These are phyloP conservation scores for Panicum hallii DNA, from an alignment of 202 grass and related monocot genomes.

Conservation along the genomic window DNA sequence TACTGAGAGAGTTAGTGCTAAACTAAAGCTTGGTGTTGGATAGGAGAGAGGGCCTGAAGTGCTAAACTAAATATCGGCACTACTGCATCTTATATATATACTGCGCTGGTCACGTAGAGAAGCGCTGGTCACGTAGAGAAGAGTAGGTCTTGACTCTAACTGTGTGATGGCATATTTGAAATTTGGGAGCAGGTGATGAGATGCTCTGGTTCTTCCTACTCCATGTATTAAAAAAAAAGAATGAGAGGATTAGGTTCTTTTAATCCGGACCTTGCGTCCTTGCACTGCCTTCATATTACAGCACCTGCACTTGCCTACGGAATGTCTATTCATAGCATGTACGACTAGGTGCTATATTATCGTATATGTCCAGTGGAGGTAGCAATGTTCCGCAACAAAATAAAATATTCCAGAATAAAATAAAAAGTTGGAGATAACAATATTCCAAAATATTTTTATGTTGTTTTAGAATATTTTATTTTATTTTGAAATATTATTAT, in stretches of 20 bases:
- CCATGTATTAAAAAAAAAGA: background rate
- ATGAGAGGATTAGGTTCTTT: background rate
- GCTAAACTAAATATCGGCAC: background rate
- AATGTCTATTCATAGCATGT: too few relatives aligned
- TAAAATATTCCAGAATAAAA: too few relatives aligned
- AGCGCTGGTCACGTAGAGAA: background rate
- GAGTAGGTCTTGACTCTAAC: background rate
- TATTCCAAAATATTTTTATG: too few relatives aligned
- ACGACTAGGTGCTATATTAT: too few relatives aligned
- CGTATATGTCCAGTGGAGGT: too few relatives aligned
- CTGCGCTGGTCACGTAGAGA: background rate
- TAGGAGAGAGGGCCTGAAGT: background rate
- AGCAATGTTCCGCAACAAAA: too few relatives aligned
- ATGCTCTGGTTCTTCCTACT: slow-evolving; percentile 1
- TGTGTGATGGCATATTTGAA: background rate
- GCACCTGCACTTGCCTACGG: too few relatives aligned
- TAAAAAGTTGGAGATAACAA: too few relatives aligned
- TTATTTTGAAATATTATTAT: too few relatives aligned
- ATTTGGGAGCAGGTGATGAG: background rate
- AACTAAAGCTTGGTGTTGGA: background rate
- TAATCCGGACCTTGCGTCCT: background rate
- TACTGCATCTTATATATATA: background rate
- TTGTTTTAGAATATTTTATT: too few relatives aligned
- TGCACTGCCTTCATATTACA: background rate
- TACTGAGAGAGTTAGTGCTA: background rate